These are phyloP conservation scores for Leishmania mexicana DNA, from an alignment of 208 protist species.

Conservation along the genomic window DNA sequence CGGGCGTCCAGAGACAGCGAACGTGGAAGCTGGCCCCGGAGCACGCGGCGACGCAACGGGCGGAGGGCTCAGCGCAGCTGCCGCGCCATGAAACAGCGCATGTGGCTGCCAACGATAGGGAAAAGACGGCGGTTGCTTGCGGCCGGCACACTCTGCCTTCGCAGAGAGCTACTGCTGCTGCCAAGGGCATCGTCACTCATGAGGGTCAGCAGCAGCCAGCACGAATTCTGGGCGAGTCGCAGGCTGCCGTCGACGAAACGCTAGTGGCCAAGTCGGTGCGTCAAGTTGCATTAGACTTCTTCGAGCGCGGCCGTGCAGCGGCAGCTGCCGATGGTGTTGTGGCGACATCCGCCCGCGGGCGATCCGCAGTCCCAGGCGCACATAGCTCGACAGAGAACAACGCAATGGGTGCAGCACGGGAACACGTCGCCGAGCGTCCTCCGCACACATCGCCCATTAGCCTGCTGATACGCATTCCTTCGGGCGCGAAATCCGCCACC, in stretches of 20 bases:
- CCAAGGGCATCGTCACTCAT: background rate
- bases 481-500: background rate
- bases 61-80: background rate
- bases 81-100: background rate
- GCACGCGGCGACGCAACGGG: background rate
- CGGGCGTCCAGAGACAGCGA: background rate
- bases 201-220: background rate
- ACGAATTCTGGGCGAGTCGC: background rate
- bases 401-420: background rate
- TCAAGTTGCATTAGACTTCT: conserved; percentile 8
- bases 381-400: background rate
- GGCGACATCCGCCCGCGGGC: background rate
- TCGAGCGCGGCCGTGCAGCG: conserved; percentile 1
- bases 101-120: background rate
- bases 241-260: background rate
- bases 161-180: background rate
- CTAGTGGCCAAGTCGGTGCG: background rate
- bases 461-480: conserved; percentile 9
- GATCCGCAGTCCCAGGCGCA: background rate
- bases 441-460: conserved; percentile 3
- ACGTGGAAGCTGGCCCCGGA: background rate
- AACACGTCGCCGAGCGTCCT: background rate
- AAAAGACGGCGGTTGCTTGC: too few species aligned
- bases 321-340: background rate
- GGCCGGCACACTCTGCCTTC: background rate